Evolutionary conservation across 2,329 filamentous ascomycete species (phyloP), one percentile per base, ranked within the genome.

Genomic region (Aureobasidium sp.): DNA sequence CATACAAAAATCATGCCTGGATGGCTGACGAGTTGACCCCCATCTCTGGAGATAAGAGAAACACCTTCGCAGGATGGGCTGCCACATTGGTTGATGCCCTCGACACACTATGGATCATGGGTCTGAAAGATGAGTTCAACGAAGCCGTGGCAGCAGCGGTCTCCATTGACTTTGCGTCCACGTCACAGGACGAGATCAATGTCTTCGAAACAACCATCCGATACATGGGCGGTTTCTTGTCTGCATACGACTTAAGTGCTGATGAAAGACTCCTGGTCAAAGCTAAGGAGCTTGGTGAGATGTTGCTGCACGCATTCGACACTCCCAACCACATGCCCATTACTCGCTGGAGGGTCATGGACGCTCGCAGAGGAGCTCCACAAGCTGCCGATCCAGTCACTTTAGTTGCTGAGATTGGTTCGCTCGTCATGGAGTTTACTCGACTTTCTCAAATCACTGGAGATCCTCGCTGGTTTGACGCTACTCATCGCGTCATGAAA

Each of bases 51-150:
- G 77, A 75, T 21, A 85, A 79, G 65, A 84, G 84, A 25, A 89
- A 97, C 70, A 89, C 90, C 0, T 97, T 97, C 72, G 93, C 90
- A 69, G 90, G 89, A 53, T 96, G 91, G 91, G 89, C 88, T 16
- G 91, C 91, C 16, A 94, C 91, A 0, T 72, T 96, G 64, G 88
- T 96, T 10, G 91, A 96, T 75, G 78, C 84, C 1, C 76, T 92
- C 53, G 87, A 90, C 69, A 85, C 84, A 13, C 75, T 90, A 13
- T 89, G 86, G 86, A 86, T 90, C 65, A 85, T 90, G 82, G 86
- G 81, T 4, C 66, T 89, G 68, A 80, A 79, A 64, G 16, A 11
- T 5, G 78, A 81, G 47, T 81, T 79, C 58, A 68, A 74, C 16
- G 73, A 74, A 29, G 78, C 78, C 1, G 75, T 79, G 16, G 67